Evolutionary conservation across 495 filamentous ascomycete genomes (phyloP).

Genomic region (Cercophora newfieldiana): DNA sequence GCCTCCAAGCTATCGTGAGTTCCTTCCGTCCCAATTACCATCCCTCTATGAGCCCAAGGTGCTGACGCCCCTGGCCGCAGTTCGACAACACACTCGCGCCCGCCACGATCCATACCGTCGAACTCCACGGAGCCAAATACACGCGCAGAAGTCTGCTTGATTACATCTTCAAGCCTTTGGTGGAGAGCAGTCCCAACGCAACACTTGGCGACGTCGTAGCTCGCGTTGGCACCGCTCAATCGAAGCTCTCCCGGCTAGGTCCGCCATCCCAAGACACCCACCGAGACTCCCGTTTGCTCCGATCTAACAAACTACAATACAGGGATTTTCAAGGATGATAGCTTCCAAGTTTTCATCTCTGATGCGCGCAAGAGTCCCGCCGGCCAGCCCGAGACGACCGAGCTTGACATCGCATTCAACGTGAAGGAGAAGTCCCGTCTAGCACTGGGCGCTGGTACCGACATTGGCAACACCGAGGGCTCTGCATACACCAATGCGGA

Average conservation of each 20-base stretch:
- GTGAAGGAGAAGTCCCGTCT: slow-evolving; percentile 78
- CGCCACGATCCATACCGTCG: slow-evolving; percentile 77
- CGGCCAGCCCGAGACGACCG: slow-evolving; percentile 61
- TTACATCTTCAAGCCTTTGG: slow-evolving; percentile 71
- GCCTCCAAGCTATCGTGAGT: slow-evolving; percentile 13
- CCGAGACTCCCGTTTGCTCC: neutral
- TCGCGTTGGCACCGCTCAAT: slow-evolving; percentile 63
- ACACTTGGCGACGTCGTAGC: slow-evolving; percentile 75
- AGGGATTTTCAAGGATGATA: slow-evolving; percentile 87
- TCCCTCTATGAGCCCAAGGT: neutral
- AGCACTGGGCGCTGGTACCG: slow-evolving; percentile 85
- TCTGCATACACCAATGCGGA: slow-evolving; percentile 83
- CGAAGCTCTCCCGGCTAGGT: slow-evolving; percentile 83
- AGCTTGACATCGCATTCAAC: slow-evolving; percentile 73
- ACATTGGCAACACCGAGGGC: slow-evolving; percentile 87
- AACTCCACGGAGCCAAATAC: slow-evolving; percentile 72
- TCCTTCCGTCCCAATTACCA: neutral
- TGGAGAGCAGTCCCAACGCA: slow-evolving; percentile 67
- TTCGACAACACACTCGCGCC: slow-evolving; percentile 70
- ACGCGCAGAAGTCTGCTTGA: slow-evolving; percentile 80
- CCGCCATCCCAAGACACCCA: slow-evolving; percentile 25
- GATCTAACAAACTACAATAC: slow-evolving; percentile 16
- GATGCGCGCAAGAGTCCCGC: slow-evolving; percentile 52
- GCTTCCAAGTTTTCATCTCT: slow-evolving; percentile 79
- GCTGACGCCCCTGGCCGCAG: slow-evolving; percentile 36